Evolutionary conservation across 352 stramenopile genomes (phyloP).

Genomic region (Globisporangium barbulae): DNA sequence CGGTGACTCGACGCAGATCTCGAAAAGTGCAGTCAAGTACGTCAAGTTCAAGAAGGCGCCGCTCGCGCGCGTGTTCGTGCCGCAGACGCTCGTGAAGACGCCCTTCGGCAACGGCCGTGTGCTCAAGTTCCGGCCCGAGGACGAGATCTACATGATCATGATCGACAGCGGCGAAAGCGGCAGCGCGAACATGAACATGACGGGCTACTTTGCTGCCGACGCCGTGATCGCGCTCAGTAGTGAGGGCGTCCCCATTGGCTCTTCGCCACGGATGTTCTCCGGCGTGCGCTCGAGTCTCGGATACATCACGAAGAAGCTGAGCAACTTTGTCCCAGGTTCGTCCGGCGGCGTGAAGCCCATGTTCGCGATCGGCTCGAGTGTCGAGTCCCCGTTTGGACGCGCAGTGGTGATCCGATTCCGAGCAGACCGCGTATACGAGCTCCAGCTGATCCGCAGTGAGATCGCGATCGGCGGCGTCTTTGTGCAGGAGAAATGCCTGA

Average conservation of each 20-base stretch:
- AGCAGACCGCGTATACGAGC: conserved; percentile 63
- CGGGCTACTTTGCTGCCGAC: conserved; percentile 44
- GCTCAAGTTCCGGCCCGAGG: conserved; percentile 54
- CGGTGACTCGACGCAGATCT: conserved; percentile 32
- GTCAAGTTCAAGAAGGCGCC: conserved; percentile 49
- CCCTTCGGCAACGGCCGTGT: conserved; percentile 72
- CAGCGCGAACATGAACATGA: conserved; percentile 35
- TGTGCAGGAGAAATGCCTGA: conserved; percentile 54
- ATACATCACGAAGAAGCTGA: conserved; percentile 81
- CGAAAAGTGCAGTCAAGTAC: conserved; percentile 50
- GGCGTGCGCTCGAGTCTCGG: conserved; percentile 68
- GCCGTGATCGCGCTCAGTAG: conserved; percentile 42
- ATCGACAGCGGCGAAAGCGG: conserved; percentile 31
- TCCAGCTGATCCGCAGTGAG: conserved; percentile 50
- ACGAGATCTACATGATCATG: conserved; percentile 68
- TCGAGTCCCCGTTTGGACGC: conserved; percentile 77
- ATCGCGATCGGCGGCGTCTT: conserved; percentile 36
- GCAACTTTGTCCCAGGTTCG: conserved; percentile 59
- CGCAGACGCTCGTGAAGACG: conserved; percentile 66
- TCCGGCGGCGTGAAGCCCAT: conserved; percentile 35
- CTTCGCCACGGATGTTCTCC: conserved; percentile 68
- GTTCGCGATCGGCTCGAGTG: conserved; percentile 46
- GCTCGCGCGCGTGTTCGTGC: conserved; percentile 36
- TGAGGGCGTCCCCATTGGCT: conserved; percentile 29
- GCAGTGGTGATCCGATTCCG: conserved; percentile 69